Conservation (phyloP, 73 alveolate genomes). For the Stentor roeselii region DNA sequence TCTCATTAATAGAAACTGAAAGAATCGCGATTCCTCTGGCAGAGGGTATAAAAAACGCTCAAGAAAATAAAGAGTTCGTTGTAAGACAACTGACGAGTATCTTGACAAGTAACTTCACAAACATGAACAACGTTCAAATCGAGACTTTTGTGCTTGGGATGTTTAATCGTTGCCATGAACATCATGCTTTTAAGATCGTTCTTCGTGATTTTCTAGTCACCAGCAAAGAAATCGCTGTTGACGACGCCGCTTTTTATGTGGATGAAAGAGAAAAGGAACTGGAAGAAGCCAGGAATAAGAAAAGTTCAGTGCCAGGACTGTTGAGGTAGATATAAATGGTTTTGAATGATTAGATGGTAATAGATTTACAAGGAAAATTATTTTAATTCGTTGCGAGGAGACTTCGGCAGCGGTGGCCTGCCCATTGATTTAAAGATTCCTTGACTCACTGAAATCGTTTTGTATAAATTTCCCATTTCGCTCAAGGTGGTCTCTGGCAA, state of each 20-base stretch:
- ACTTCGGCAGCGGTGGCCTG: neutral
- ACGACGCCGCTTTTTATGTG: constrained; percentile 73
- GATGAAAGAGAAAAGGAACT: constrained; percentile 79
- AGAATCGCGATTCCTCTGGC: constrained; percentile 44
- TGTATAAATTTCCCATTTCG: neutral
- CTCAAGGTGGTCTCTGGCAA: neutral
- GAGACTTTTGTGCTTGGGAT: constrained; percentile 72
- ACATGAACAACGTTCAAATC: constrained; percentile 70
- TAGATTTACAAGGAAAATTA: too few relatives aligned
- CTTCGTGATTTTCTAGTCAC: constrained; percentile 81
- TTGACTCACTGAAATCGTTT: neutral
- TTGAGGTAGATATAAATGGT: too few relatives aligned
- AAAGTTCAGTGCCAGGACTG: constrained; percentile 71
- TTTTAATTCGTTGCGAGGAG: neutral
- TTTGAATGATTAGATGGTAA: too few relatives aligned
- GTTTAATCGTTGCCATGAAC: constrained; percentile 67
- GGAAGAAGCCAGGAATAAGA: constrained; percentile 69
- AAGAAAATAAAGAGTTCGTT: constrained; percentile 62
- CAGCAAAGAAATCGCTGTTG: constrained; percentile 66
- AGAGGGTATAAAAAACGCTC: constrained; percentile 32
- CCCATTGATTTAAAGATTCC: neutral
- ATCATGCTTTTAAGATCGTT: constrained; percentile 61
- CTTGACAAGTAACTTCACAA: constrained; percentile 62
- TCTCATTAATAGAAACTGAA: constrained; percentile 35
- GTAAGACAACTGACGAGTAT: constrained; percentile 53